Evolutionary conservation across 257 asterid species (phyloP), one percentile per base, ranked within the genome.

Genomic region (Capsicum chinense): DNA sequence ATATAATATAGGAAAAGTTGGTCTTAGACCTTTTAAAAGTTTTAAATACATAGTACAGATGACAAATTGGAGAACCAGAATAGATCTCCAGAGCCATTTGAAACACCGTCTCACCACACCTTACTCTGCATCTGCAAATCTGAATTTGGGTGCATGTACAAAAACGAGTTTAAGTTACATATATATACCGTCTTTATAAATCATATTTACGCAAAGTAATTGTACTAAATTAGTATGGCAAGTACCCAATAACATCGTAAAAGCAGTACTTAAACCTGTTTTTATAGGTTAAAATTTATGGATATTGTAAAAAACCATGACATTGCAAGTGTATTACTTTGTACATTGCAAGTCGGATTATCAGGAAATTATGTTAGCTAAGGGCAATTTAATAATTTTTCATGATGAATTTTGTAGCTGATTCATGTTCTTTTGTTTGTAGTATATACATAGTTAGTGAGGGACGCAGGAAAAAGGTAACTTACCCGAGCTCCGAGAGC

Each of bases 401-500:
- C 16, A 16, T 26, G 5, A 16, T 1, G 19, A 14, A 56, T 56
- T 56, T 56, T 6, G 3, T 56, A 15, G 62, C 2, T 56, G 15
- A 56, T 12, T 56, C 17, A 0, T 56, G 6, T 4, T 56, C 13
- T 56, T 14, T 56, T 14, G 48, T 15, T 13, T 6, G 19, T 56
- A 56, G 42, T 21, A 64, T 21, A 26, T 21, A 5, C 13, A 42
- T 64, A 17, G 26, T 21, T n/a, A n/a, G 66, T 7, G 33, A 59
- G 26, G 66, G 33, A 17, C 3, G 15, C 2, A 7, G 56, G 17
- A 42, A 5, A 48, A 73, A 7, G 21, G 21, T 19, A 2, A 89
- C 88, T 86, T 84, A 94, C 98, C 97, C 97, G 4, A 95, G 94
- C 89, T 95, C 98, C 0, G 98, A 92, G 84, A 95, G 97, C 86